A percentile compares a stretch with the other conserved stretches of the same genome.
These are phyloP conservation scores for Penicillium crustosum DNA, from an alignment of 2,329 filamentous ascomycete genomes.

Conservation along the genomic window DNA sequence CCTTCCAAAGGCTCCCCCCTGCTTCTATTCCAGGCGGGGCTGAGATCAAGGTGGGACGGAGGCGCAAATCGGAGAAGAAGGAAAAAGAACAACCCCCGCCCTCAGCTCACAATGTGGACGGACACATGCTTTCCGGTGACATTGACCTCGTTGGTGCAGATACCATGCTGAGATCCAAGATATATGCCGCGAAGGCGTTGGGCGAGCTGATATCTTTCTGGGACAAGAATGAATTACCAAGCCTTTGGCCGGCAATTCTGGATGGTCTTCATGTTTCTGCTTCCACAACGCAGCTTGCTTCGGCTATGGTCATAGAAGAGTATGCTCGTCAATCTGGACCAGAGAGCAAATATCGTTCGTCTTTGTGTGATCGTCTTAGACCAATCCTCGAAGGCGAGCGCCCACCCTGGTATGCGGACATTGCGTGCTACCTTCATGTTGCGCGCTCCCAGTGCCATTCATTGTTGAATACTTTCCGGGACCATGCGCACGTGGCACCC, in stretches of 20 bases:
- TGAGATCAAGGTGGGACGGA: slow-evolving; percentile 65
- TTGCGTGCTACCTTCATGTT: slow-evolving; percentile 85
- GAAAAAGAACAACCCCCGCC: slow-evolving; percentile 69
- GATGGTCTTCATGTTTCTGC: slow-evolving; percentile 69
- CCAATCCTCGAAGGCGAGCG: slow-evolving; percentile 78
- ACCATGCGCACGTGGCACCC: slow-evolving; percentile 77
- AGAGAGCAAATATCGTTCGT: slow-evolving; percentile 33
- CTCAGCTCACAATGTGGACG: slow-evolving; percentile 91
- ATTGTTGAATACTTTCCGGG: slow-evolving; percentile 85
- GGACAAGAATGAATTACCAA: slow-evolving; percentile 54
- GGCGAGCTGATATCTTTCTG: slow-evolving; percentile 78
- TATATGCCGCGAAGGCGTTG: slow-evolving; percentile 82
- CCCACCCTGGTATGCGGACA: slow-evolving; percentile 80
- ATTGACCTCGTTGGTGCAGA: slow-evolving; percentile 92
- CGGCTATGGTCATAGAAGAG: slow-evolving; percentile 83
- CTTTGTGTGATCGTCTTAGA: slow-evolving; percentile 61
- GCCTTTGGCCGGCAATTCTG: slow-evolving; percentile 65
- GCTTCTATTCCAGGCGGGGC: slow-evolving; percentile 53
- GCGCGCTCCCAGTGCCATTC: slow-evolving; percentile 89
- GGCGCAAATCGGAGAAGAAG: slow-evolving; percentile 80
- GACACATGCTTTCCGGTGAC: slow-evolving; percentile 96
- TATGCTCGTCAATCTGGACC: slow-evolving; percentile 63
- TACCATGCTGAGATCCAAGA: slow-evolving; percentile 80
- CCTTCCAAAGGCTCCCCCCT: slow-evolving; percentile 47
- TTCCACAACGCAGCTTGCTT: slow-evolving; percentile 81